Percentiles rank a stretch among this genome's conserved stretches.
These are phyloP conservation scores for Rauvolfia tetraphylla DNA, from an alignment of 257 asterid species.

Conservation along the genomic window DNA sequence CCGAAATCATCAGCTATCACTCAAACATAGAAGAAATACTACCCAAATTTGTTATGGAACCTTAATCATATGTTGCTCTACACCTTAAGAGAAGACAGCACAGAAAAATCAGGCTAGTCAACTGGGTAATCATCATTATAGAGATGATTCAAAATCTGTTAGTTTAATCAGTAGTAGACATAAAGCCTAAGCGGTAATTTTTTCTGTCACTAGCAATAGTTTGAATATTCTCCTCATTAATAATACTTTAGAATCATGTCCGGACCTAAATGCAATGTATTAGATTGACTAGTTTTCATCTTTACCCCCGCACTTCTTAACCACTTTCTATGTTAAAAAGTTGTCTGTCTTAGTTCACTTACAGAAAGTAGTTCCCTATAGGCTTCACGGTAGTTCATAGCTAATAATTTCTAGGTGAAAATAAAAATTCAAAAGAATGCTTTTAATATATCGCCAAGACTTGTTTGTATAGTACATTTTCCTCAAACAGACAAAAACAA, in stretches of 20 bases:
- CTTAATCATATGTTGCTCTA: background rate
- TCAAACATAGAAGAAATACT: background rate
- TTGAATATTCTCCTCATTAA: background rate
- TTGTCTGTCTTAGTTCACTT: background rate
- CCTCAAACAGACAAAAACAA: too few relatives aligned
- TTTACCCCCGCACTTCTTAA: background rate
- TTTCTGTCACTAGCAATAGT: background rate
- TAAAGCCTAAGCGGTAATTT: background rate
- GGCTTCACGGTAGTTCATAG: background rate
- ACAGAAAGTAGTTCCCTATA: too few relatives aligned
- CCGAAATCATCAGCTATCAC: background rate
- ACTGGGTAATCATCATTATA: background rate
- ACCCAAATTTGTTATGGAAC: background rate
- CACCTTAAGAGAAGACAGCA: background rate
- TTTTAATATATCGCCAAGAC: too few relatives aligned
- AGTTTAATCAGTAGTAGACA: background rate
- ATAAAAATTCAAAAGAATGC: background rate
- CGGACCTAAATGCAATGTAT: background rate
- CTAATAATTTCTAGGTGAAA: background rate
- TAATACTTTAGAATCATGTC: background rate
- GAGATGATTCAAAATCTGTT: too few relatives aligned
- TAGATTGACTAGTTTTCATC: background rate
- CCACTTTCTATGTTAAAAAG: background rate
- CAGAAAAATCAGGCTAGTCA: background rate
- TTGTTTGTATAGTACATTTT: too few relatives aligned